Percentiles rank a stretch among this genome's conserved stretches.
Evolutionary conservation across 768 basidiomycete genomes (phyloP).

Genomic region (Hypholoma sublateritium): DNA sequence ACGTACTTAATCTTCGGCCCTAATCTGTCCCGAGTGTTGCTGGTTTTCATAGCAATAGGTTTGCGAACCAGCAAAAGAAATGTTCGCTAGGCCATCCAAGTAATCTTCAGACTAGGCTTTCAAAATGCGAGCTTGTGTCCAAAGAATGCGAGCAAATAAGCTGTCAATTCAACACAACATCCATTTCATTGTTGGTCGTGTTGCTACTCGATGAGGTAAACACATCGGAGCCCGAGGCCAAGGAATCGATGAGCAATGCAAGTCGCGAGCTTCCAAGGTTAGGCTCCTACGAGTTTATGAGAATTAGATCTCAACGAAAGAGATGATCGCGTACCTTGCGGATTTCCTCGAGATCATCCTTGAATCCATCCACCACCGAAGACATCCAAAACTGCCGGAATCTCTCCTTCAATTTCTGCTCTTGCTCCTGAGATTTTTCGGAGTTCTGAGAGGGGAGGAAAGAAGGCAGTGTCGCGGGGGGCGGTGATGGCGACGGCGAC

Average conservation of each 20-base stretch:
- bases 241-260: conserved; percentile 75
- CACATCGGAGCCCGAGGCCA: conserved; percentile 77
- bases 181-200: conserved; percentile 62
- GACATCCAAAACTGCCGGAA: conserved; percentile 90
- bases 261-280: conserved; percentile 68
- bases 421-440: conserved; percentile 36
- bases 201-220: conserved; percentile 46
- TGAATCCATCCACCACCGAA: conserved; percentile 78
- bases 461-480: conserved; percentile 49
- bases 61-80: too few relatives aligned
- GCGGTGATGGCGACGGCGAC: conserved; percentile 47
- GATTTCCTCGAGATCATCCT: conserved; percentile 80
- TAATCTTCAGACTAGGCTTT: too few relatives aligned
- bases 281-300: conserved; percentile 43
- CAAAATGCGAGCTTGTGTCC: too few relatives aligned
- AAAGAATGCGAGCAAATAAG: background rate
- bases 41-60: too few relatives aligned
- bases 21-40: too few relatives aligned
- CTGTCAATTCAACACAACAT: conserved; percentile 57
- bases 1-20: too few relatives aligned
- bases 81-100: too few relatives aligned
- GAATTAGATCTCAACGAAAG: background rate
- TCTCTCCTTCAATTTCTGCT: conserved; percentile 57
- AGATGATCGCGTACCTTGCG: conserved; percentile 57
- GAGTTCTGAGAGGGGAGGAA: conserved; percentile 45